Conservation (phyloP, 139 green algal species). For the Spirogloea muscicola region DNA sequence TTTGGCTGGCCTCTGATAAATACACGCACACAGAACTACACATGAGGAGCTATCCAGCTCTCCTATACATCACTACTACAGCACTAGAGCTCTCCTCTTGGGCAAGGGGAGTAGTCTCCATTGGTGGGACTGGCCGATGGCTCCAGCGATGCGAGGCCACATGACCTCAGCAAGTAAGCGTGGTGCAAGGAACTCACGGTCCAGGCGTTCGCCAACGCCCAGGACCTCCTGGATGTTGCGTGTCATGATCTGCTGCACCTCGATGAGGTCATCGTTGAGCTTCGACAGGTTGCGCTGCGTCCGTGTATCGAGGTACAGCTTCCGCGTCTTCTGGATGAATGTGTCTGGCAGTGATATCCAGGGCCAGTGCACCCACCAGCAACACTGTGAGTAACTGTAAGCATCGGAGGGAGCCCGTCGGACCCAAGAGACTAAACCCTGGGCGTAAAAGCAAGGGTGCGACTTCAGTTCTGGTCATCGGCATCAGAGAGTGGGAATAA, state of each 20-base stretch:
- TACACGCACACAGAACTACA: background rate
- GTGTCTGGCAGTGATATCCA: too few relatives aligned
- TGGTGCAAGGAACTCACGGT: constrained; percentile 49
- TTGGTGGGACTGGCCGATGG: background rate
- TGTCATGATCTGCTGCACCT: constrained; percentile 97
- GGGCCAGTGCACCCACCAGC: too few relatives aligned
- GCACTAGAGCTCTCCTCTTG: background rate
- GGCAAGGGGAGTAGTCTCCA: background rate
- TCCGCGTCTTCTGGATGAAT: constrained; percentile 99
- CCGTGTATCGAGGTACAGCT: constrained; percentile 93
- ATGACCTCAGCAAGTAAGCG: background rate
- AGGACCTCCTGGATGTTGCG: constrained; percentile 97
- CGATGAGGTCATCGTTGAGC: constrained; percentile 59
- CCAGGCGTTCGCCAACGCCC: constrained; percentile 88
- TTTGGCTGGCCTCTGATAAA: constrained; percentile 68
- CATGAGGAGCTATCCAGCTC: too few relatives aligned
- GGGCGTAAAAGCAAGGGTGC: too few relatives aligned
- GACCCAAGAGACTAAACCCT: too few relatives aligned
- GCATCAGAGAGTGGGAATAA: too few relatives aligned
- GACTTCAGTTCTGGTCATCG: too few relatives aligned
- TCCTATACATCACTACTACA: background rate
- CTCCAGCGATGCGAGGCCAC: background rate
- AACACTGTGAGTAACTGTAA: too few relatives aligned
- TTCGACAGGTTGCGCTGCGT: constrained; percentile 96
- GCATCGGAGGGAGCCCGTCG: too few relatives aligned